Base-by-base conservation (phyloP, 257 asterid genomes). In the Solanum lycopersicoides region DNA sequence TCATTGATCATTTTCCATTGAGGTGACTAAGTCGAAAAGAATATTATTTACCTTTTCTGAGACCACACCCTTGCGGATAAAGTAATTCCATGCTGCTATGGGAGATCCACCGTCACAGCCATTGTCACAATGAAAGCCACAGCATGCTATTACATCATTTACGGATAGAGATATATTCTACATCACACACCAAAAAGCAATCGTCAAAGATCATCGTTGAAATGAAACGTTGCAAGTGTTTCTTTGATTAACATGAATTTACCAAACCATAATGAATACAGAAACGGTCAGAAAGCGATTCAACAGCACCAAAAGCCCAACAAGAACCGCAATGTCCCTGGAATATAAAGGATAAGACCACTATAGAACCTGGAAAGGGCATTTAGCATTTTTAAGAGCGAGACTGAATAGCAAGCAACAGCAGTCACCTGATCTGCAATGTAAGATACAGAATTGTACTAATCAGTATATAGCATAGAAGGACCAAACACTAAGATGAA, bases 261-360 rank as follows among this genome's bases (percentile, higher is more conserved):
- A 96, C 98, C 94, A 88, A 77, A 91, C 91, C 92, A 65, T 94
- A 93, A 32, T 91, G 93, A 87, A 95, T 93, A 90, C 99, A 95
- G 91, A 97, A 97, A 73, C 98, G 97, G 86, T 97, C 98, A 16
- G 98, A 92, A 84, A 97, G 97, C 9, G 96, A 91, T 91, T 95
- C 98, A 69, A 94, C 99, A 30, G 99, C 98, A 34, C 93, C 99
- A 90, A 95, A 97, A 65, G 98, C 99, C 98, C 99, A 95, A 89
- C 99, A 95, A 86, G 99, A 95, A 90, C 98, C 98, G 88, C 98
- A 97, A 87, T 97, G 98, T 79, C 99, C 99, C 98, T 97, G 91
- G 82, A 25, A 88, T 83, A 77, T 44, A 76, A 34, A 86, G 69
- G 76, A 44, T 47, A 41, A 66, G 14, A 21, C 28, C 56, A 35